A percentile compares a stretch with the other conserved stretches of the same genome.
Evolutionary conservation across 2,329 filamentous ascomycete species (phyloP).

Genomic region (Blastomyces percursus): DNA sequence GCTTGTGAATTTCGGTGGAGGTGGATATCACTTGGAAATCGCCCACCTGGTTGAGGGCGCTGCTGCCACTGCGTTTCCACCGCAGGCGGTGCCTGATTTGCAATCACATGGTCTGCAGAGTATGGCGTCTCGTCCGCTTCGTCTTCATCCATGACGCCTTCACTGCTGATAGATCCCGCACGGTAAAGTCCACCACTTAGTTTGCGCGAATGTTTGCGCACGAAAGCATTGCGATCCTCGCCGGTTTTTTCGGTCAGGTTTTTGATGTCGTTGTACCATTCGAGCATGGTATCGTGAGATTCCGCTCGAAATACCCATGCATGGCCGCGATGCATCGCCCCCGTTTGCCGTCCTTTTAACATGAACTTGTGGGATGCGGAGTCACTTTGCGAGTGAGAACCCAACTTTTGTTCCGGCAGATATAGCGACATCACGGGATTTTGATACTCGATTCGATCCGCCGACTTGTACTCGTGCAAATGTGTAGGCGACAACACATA

Average conservation of each 20-base stretch:
- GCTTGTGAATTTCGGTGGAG: constrained; percentile 76
- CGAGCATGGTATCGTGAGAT: constrained; percentile 85
- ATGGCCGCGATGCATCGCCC: constrained; percentile 73
- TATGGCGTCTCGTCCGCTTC: constrained; percentile 56
- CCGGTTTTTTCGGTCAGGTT: constrained; percentile 77
- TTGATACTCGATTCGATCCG: constrained; percentile 70
- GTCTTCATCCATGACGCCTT: constrained; percentile 66
- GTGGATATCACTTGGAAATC: constrained; percentile 90
- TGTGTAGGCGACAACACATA: constrained; percentile 95
- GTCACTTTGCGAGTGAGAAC: constrained; percentile 71
- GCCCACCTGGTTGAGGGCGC: constrained; percentile 82
- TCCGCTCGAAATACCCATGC: constrained; percentile 59
- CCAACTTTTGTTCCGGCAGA: constrained; percentile 87
- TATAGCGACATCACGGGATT: constrained; percentile 94
- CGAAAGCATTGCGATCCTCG: constrained; percentile 78
- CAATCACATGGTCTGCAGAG: constrained; percentile 43
- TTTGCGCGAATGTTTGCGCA: constrained; percentile 69
- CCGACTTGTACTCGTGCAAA: constrained; percentile 98
- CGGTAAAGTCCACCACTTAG: constrained; percentile 52
- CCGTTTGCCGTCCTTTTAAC: constrained; percentile 89
- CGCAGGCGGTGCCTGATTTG: constrained; percentile 28
- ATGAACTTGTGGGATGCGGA: constrained; percentile 95
- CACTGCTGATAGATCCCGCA: constrained; percentile 57
- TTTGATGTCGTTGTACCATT: constrained; percentile 92
- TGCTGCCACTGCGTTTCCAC: constrained; percentile 43